These are phyloP conservation scores for Leccinum uliginosum DNA, from an alignment of 768 basidiomycete species.

Conservation along the genomic window DNA sequence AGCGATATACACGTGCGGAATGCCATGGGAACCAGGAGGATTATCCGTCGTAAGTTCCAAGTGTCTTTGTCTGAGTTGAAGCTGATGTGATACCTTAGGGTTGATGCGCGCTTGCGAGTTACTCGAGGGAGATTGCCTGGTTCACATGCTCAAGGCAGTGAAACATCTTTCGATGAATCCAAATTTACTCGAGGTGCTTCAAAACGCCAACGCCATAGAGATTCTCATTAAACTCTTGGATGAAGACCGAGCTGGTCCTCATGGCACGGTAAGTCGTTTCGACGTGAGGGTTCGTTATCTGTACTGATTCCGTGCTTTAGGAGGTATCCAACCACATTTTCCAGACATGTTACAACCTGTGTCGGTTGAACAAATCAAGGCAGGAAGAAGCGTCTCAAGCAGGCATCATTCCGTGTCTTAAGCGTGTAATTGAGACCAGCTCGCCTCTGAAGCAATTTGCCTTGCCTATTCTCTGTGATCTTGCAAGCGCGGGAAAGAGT, in stretches of 20 bases:
- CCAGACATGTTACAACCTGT: slow-evolving; percentile 96
- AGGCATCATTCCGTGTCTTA: slow-evolving; percentile 89
- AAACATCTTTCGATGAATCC: slow-evolving; percentile 96
- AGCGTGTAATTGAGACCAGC: slow-evolving; percentile 80
- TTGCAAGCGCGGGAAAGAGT: slow-evolving; percentile 92
- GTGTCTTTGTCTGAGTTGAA: neutral
- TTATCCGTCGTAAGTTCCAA: slow-evolving; percentile 71
- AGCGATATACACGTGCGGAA: slow-evolving; percentile 91
- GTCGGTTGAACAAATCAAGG: slow-evolving; percentile 86
- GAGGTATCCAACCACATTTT: slow-evolving; percentile 98
- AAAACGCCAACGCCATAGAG: slow-evolving; percentile 94
- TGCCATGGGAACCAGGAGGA: slow-evolving; percentile 85
- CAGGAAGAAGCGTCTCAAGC: slow-evolving; percentile 98
- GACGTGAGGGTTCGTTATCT: neutral
- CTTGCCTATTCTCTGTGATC: slow-evolving; percentile 92
- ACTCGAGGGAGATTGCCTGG: slow-evolving; percentile 83
- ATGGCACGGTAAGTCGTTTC: slow-evolving; percentile 63
- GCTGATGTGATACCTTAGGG: slow-evolving; percentile 42
- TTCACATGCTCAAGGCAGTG: slow-evolving; percentile 88
- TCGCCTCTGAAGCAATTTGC: slow-evolving; percentile 98
- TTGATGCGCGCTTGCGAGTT: slow-evolving; percentile 82
- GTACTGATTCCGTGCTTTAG: slow-evolving; percentile 35
- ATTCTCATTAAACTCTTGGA: slow-evolving; percentile 83
- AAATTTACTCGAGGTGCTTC: slow-evolving; percentile 84
- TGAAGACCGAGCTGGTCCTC: slow-evolving; percentile 71